phyloP scores from a whole-genome alignment of 495 filamentous ascomycete genomes.

The Hyaloscypha finlandica region DNA sequence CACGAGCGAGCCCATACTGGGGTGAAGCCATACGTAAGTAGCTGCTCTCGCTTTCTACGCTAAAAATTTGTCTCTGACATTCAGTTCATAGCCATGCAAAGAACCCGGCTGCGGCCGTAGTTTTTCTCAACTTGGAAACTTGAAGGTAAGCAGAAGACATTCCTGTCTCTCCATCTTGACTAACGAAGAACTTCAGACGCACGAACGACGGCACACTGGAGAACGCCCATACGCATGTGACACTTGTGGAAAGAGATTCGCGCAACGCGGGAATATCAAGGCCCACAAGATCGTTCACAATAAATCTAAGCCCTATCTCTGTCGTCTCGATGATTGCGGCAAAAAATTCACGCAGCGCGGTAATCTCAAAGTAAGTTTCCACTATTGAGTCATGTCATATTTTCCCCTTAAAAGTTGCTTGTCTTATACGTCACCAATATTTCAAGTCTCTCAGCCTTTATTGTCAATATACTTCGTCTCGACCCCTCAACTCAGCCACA shows the following conservation, averaged over 20 bases:
- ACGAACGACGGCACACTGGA: constrained; percentile 83
- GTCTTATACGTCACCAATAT: constrained; percentile 4
- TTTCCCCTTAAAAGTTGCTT: not conserved
- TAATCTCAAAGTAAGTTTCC: constrained; percentile 72
- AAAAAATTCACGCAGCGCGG: constrained; percentile 89
- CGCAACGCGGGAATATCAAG: constrained; percentile 82
- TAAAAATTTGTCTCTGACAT: not conserved
- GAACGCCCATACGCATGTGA: constrained; percentile 85
- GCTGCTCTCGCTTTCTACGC: not conserved
- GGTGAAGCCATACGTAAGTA: constrained; percentile 84
- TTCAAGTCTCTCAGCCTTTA: constrained; percentile 17
- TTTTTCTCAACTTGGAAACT: constrained; percentile 87
- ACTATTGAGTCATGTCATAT: constrained; percentile 10
- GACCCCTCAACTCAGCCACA: constrained; percentile 16
- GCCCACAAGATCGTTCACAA: constrained; percentile 85
- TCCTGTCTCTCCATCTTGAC: constrained; percentile 5
- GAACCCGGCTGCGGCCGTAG: constrained; percentile 74
- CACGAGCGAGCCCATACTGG: constrained; percentile 90
- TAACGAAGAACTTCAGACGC: constrained; percentile 57
- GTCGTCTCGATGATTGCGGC: constrained; percentile 75
- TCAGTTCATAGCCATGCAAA: constrained; percentile 61
- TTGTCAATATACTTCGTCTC: constrained; percentile 3
- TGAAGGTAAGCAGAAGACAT: constrained; percentile 64
- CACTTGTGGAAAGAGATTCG: constrained; percentile 78
- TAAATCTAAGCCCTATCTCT: constrained; percentile 75